A percentile compares a stretch with the other conserved stretches of the same genome.
Evolutionary conservation across 2,329 filamentous ascomycete genomes (phyloP).

Genomic region (Xylariaceae sp.): DNA sequence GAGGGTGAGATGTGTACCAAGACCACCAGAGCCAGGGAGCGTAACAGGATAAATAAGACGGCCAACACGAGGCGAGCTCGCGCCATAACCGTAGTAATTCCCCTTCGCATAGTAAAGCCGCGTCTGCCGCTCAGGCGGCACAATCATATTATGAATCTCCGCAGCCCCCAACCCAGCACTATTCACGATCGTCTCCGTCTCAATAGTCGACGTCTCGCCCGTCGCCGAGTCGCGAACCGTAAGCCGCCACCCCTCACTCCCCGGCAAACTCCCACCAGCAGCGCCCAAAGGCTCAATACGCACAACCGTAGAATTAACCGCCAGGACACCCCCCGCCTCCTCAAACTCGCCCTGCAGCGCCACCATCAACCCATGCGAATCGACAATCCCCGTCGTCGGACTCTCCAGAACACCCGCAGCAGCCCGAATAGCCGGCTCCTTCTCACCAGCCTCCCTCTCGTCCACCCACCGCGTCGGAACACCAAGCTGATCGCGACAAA

Average conservation of each 20-base stretch:
- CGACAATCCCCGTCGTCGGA: conserved; percentile 82
- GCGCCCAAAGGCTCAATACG: conserved; percentile 47
- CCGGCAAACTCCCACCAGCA: conserved; percentile 31
- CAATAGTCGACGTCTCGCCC: conserved; percentile 52
- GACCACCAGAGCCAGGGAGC: conserved; percentile 70
- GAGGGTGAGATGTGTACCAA: conserved; percentile 90
- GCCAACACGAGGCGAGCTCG: conserved; percentile 55
- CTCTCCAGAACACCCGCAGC: conserved; percentile 72
- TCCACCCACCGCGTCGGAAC: conserved; percentile 71
- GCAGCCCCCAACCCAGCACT: conserved; percentile 77
- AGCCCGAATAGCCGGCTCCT: conserved; percentile 73
- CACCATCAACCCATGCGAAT: conserved; percentile 80
- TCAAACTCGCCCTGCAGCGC: conserved; percentile 72
- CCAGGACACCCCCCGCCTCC: conserved; percentile 67
- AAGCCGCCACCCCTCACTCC: conserved; percentile 64
- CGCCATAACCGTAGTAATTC: conserved; percentile 82
- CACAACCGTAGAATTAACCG: conserved; percentile 62
- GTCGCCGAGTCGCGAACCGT: conserved; percentile 43
- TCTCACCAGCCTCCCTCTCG: conserved; percentile 51
- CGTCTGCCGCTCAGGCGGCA: conserved; percentile 45
- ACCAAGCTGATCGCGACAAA: conserved; percentile 39
- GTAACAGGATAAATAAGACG: conserved; percentile 87
- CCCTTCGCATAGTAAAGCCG: conserved; percentile 84
- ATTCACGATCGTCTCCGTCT: conserved; percentile 74
- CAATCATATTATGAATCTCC: conserved; percentile 65